Base-by-base conservation (phyloP, 2,329 filamentous ascomycete genomes). In the Colletotrichum noveboracense region DNA sequence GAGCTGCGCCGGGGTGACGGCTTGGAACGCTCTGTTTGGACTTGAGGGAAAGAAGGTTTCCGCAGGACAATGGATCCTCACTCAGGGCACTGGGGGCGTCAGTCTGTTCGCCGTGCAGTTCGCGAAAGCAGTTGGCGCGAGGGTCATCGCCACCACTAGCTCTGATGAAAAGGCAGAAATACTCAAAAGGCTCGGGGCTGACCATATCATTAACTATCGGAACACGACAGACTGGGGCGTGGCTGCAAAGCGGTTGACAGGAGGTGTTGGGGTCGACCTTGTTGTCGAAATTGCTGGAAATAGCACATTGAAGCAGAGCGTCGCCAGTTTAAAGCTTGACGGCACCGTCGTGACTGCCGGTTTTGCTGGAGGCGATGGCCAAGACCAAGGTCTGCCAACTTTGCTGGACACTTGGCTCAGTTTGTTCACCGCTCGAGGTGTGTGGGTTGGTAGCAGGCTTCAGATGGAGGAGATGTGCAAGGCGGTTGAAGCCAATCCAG, bases 21-120 rank as follows among this genome's bases (percentile, higher is more conserved):
- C 89, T 3, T 92, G 90, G 90, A 92, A 92, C 77, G 88, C 88
- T 8, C 81, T 92, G 5, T 91, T 89, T 66, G 90, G 90, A 0
- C 79, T 92, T 30, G 82, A 83, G 76, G 84, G 80, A 81, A 85
- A 18, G 83, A 70, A 77, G 3, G 58, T 85, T 26, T 77, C 67
- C 5, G 79, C 83, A 1, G 85, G 85, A 1, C 79, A 86, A 9
- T 81, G 80, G 74, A 84, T 88, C 1, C 79, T 88, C 9, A 85
- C 83, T 0, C 85, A 86, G 69, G 86, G 86, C 9, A 87, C 86
- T 1, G 86, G 87, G 2, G 86, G 86, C 4, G 86, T 88, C 5
- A 83, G 80, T 55, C 80, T 86, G 24, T 85, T 86, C 38, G 82
- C 84, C 2, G 83, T 86, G 1, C 85, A 86, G 71, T 86, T 87